Conservation (phyloP, 768 basidiomycete species). For the Mrakia hoshinonis region DNA sequence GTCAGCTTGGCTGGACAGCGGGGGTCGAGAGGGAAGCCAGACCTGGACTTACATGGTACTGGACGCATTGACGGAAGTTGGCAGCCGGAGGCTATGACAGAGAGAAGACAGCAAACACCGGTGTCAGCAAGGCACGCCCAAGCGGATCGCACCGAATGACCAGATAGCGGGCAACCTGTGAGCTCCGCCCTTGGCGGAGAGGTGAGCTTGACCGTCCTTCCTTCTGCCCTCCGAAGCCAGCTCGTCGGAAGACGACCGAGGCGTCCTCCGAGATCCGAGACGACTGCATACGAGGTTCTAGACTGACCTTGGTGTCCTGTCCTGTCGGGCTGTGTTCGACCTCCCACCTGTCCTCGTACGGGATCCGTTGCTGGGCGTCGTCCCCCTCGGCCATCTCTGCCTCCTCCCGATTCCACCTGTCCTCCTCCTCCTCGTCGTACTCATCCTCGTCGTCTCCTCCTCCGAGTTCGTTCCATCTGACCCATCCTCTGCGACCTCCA, state of each 20-base stretch:
- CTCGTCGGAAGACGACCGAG: too few species aligned
- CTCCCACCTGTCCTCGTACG: slow-evolving; percentile 72
- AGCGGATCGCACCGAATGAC: too few species aligned
- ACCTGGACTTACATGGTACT: slow-evolving; percentile 58
- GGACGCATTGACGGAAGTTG: slow-evolving; percentile 73
- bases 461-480: slow-evolving; percentile 52
- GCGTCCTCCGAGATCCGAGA: too few species aligned
- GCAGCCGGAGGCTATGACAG: slow-evolving; percentile 41
- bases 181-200: neutral
- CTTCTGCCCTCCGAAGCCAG: neutral
- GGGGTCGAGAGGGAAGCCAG: neutral
- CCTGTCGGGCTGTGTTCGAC: slow-evolving; percentile 52
- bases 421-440: slow-evolving; percentile 50
- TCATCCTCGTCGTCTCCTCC: slow-evolving; percentile 74
- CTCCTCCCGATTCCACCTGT: neutral
- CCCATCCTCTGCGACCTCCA: slow-evolving; percentile 36
- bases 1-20: neutral
- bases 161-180: neutral
- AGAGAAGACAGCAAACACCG: neutral
- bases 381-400: neutral
- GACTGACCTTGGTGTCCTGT: slow-evolving; percentile 43
- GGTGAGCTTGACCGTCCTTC: neutral
- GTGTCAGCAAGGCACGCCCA: too few species aligned
- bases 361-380: slow-evolving; percentile 40
- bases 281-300: too few species aligned